Conservation (phyloP, 2,329 filamentous ascomycete genomes). For the Raffaelea albimanens region DNA sequence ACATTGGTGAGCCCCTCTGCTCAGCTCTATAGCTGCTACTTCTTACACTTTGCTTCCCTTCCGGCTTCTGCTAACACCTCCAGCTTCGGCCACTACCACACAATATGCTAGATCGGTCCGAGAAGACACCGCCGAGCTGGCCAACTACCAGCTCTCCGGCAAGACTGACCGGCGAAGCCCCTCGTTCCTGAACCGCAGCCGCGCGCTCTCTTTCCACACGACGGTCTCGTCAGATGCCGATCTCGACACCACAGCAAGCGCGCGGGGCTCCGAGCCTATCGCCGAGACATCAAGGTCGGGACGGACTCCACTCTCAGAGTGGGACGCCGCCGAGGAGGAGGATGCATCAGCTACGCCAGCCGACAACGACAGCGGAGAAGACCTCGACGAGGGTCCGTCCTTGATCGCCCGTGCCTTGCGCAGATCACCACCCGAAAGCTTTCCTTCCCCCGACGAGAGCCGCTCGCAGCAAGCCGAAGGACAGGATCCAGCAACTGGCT, state of each 20-base stretch:
- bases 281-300: conserved; percentile 34
- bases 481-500: neutral
- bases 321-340: neutral
- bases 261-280: conserved; percentile 39
- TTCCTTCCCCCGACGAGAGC: conserved; percentile 39
- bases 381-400: conserved; percentile 10
- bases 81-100: conserved; percentile 54
- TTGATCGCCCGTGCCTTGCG: conserved; percentile 10
- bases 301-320: conserved; percentile 1
- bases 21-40: no score
- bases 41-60: no score
- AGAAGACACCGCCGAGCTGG: conserved; percentile 79
- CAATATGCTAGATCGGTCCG: conserved; percentile 72
- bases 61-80: neutral
- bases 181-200: conserved; percentile 33
- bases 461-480: no score
- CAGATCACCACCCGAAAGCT: conserved; percentile 9
- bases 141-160: conserved; percentile 69
- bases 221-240: conserved; percentile 18
- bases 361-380: no score
- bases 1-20: conserved; percentile 36
- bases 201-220: conserved; percentile 23
- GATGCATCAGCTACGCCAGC: no score
- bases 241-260: conserved; percentile 11
- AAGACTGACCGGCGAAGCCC: conserved; percentile 35